These are phyloP conservation scores for Clathrospora elynae DNA, from an alignment of 2,329 filamentous ascomycete species.

Conservation along the genomic window DNA sequence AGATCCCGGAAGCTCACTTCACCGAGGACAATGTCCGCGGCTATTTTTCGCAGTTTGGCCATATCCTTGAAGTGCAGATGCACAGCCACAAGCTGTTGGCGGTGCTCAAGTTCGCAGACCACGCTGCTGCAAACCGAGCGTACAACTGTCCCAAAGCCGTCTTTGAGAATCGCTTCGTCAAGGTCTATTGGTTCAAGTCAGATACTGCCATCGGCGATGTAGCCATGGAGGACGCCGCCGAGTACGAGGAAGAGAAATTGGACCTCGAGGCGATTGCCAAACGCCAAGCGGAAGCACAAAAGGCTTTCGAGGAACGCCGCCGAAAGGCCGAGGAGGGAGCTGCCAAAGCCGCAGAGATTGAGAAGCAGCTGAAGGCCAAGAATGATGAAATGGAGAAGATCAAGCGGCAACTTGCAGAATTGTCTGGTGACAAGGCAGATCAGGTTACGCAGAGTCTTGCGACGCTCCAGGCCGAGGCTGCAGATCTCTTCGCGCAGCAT, in stretches of 20 bases:
- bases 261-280: slow-evolving; percentile 72
- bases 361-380: slow-evolving; percentile 67
- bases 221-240: slow-evolving; percentile 32
- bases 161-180: slow-evolving; percentile 85
- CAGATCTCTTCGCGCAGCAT: slow-evolving; percentile 69
- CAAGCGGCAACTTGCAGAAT: slow-evolving; percentile 65
- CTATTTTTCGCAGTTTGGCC: slow-evolving; percentile 76
- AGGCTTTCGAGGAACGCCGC: slow-evolving; percentile 67
- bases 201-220: slow-evolving; percentile 20
- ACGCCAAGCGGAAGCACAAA: slow-evolving; percentile 74
- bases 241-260: slow-evolving; percentile 58
- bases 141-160: slow-evolving; percentile 79
- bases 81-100: slow-evolving; percentile 70
- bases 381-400: slow-evolving; percentile 68
- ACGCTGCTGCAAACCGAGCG: slow-evolving; percentile 69
- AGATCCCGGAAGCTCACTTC: slow-evolving; percentile 74
- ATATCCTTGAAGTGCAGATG: slow-evolving; percentile 67
- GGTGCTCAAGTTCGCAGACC: slow-evolving; percentile 70
- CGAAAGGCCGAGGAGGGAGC: slow-evolving; percentile 68
- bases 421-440: slow-evolving; percentile 32
- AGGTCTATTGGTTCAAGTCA: slow-evolving; percentile 75
- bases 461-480: slow-evolving; percentile 56
- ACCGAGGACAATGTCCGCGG: slow-evolving; percentile 66
- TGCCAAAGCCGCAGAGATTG: slow-evolving; percentile 65
- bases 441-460: slow-evolving; percentile 27